A percentile compares a stretch with the other conserved stretches of the same genome.
phyloP scores from a whole-genome alignment of 2,329 filamentous ascomycete genomes.

The Neurospora sp. region DNA sequence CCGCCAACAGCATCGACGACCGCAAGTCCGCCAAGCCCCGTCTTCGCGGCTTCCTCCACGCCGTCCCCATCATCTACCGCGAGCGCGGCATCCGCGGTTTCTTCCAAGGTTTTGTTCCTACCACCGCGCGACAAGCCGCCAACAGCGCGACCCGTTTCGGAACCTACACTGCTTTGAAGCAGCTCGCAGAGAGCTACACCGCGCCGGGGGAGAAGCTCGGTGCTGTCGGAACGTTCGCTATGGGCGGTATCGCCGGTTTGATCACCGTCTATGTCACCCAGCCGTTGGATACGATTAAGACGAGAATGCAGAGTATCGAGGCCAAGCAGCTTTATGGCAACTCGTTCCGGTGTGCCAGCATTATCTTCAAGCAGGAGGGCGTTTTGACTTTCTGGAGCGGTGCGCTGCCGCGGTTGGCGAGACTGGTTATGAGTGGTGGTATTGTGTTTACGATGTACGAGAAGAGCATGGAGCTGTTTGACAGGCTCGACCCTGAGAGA shows the following conservation, averaged over 20 bases:
- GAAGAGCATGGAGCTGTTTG: constrained; percentile 86
- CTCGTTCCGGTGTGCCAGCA: constrained; percentile 69
- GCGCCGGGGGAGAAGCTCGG: constrained; percentile 93
- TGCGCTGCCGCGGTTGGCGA: constrained; percentile 72
- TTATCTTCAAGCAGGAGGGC: constrained; percentile 84
- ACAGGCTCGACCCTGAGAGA: constrained; percentile 68
- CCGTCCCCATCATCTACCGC: constrained; percentile 73
- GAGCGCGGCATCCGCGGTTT: constrained; percentile 86
- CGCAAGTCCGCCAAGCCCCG: constrained; percentile 77
- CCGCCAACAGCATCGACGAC: constrained; percentile 69
- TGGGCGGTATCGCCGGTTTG: constrained; percentile 78
- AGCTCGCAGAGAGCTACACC: constrained; percentile 84
- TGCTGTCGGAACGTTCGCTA: constrained; percentile 75
- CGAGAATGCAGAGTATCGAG: constrained; percentile 93
- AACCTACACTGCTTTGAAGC: constrained; percentile 81
- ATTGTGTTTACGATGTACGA: constrained; percentile 99
- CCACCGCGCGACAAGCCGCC: constrained; percentile 85
- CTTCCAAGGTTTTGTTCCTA: constrained; percentile 94
- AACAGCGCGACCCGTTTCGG: constrained; percentile 90
- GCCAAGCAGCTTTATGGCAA: constrained; percentile 74
- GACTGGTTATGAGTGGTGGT: constrained; percentile 82
- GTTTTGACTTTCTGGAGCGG: constrained; percentile 89
- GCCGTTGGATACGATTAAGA: constrained; percentile 89
- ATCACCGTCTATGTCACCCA: constrained; percentile 78
- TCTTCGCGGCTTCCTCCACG: constrained; percentile 86